phyloP scores from a whole-genome alignment of 2,329 filamentous ascomycete genomes.

The Beauveria asiatica region DNA sequence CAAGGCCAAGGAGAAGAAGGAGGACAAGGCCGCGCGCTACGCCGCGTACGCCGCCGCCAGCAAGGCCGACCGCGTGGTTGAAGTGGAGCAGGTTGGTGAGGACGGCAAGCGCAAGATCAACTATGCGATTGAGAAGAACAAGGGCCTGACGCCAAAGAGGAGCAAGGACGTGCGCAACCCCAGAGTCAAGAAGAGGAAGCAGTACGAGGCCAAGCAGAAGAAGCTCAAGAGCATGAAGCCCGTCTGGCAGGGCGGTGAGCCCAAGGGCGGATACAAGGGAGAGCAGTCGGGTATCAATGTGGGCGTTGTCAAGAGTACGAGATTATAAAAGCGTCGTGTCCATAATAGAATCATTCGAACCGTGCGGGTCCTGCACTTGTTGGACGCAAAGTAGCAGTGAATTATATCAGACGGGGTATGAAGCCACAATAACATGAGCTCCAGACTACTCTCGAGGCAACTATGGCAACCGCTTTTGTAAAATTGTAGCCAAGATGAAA shows the following conservation, averaged over 20 bases:
- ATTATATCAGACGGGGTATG: neutral
- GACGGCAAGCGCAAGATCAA: constrained; percentile 90
- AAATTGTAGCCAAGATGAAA: too few relatives aligned
- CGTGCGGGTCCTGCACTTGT: neutral
- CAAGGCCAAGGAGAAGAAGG: constrained; percentile 59
- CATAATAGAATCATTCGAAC: neutral
- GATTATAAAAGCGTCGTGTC: constrained; percentile 49
- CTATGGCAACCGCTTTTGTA: too few relatives aligned
- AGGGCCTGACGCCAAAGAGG: constrained; percentile 79
- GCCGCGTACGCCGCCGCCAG: constrained; percentile 52
- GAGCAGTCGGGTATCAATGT: constrained; percentile 95
- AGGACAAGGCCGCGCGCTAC: constrained; percentile 56
- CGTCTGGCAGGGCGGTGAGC: constrained; percentile 77
- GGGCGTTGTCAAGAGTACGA: constrained; percentile 85
- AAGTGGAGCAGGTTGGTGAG: constrained; percentile 60
- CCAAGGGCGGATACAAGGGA: constrained; percentile 78
- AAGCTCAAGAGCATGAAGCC: constrained; percentile 83
- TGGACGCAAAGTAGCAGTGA: neutral
- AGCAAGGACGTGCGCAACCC: constrained; percentile 95
- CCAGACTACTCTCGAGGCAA: too few relatives aligned
- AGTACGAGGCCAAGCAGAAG: constrained; percentile 95
- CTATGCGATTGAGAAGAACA: constrained; percentile 95
- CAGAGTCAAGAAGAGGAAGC: constrained; percentile 94
- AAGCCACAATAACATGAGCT: too few relatives aligned
- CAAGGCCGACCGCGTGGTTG: constrained; percentile 54